phyloP scores from a whole-genome alignment of 768 basidiomycete species.

The Mycena pura region DNA sequence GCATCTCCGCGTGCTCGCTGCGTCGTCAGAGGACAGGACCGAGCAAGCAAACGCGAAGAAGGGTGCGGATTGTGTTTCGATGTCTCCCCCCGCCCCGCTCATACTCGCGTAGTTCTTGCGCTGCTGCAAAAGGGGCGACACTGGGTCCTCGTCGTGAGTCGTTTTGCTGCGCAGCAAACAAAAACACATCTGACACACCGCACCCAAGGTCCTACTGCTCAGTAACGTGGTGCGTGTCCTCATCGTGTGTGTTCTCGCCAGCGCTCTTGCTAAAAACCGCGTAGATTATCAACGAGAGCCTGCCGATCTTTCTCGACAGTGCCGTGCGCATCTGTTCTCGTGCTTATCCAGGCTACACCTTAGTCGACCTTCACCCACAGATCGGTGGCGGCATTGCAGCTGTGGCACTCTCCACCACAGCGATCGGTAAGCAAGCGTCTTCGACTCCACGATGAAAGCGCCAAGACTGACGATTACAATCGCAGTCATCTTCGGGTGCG shows the following conservation, averaged over 20 bases:
- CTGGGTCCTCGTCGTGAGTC: conserved; percentile 90
- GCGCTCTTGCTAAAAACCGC: background rate
- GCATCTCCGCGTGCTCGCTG: conserved; percentile 84
- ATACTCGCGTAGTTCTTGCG: conserved; percentile 48
- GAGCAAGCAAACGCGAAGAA: conserved; percentile 76
- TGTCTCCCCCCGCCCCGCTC: background rate
- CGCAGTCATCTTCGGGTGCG: conserved; percentile 83
- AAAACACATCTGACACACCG: background rate
- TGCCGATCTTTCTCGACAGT: conserved; percentile 83
- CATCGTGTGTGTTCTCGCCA: background rate
- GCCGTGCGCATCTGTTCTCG: conserved; percentile 52
- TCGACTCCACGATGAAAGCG: background rate
- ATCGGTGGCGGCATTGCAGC: conserved; percentile 79
- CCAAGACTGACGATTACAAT: background rate
- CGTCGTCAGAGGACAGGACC: conserved; percentile 73
- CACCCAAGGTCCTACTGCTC: conserved; percentile 76
- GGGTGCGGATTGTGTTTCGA: conserved; percentile 50
- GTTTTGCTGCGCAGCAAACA: background rate
- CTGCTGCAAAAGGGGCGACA: conserved; percentile 75
- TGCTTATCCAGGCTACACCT: background rate
- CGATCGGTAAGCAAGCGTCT: conserved; percentile 56
- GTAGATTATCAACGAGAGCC: conserved; percentile 86
- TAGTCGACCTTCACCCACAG: conserved; percentile 12
- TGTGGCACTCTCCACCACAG: conserved; percentile 77
- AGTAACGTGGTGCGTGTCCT: conserved; percentile 78